Base-by-base conservation (phyloP, 768 basidiomycete species). In the Lenzites betulinus region DNA sequence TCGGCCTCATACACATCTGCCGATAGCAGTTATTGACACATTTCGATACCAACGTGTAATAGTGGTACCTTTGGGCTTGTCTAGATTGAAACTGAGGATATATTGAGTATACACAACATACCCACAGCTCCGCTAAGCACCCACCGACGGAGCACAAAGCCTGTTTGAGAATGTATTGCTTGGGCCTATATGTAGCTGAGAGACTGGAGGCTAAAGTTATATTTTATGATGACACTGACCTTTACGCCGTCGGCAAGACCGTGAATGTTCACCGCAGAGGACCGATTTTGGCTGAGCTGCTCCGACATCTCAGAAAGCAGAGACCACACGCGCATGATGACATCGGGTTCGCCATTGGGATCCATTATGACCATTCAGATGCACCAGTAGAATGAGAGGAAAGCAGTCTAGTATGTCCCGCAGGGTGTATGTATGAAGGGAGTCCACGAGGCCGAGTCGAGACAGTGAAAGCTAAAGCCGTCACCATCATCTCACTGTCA, bases 1-100 rank as follows among this genome's bases (percentile, higher is more conserved):
- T 97, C 95, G 16, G 85, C 81, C 50, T 95, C 87, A 69, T 95
- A 99, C 59, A 86, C 86, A 76, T 98, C 97, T 98, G 74, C 18
- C 58, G 44, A 1, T 11, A 25, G 35, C 26, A 20, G 4, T 30
- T 30, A n/a, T 50, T n/a, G 9, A n/a, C 16, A 35, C 18, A 35
- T 8, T 7, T 8, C 33, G 8, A 7, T 1, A 12, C 52, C 49
- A 54, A 44, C 47, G 22, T 6, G 6, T 7, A 49, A 26, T 33
- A 33, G 26, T 16, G 7, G n/a, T 65, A 93, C 93, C 93, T 83
- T 91, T 83, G 33, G 88, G 78, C 63, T 95, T 89, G 74, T 98
- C 95, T 70, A 87, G 74, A 71, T 98, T 98, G 77, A 90, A 98
- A 59, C 94, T 87, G 58, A 23, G 7, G 12, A 22, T 61, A 36